Conservation (phyloP, 257 asterid species). For the Solanum clarkiae region DNA sequence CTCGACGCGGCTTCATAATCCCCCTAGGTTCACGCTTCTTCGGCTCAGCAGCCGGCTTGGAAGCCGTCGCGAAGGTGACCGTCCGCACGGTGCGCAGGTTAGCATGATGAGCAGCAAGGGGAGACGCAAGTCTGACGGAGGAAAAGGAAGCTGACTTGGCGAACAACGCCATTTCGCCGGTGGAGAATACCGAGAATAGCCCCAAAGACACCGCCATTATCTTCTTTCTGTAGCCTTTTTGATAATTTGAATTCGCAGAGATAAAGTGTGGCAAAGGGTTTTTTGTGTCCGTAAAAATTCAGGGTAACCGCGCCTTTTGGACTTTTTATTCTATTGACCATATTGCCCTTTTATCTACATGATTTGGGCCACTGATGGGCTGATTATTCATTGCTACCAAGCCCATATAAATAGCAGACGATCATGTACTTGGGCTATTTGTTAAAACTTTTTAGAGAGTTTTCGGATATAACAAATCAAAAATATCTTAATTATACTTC, state of each 20-base stretch:
- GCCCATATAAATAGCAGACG: neutral
- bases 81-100: constrained; percentile 22
- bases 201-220: constrained; percentile 52
- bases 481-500: too few species aligned
- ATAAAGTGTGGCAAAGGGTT: constrained; percentile 26
- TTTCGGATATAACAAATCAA: too few species aligned
- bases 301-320: constrained; percentile 6
- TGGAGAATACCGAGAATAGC: constrained; percentile 20
- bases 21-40: constrained; percentile 74
- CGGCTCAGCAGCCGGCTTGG: constrained; percentile 54
- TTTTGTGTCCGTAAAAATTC: neutral
- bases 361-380: neutral
- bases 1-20: constrained; percentile 70
- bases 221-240: neutral
- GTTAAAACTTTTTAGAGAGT: too few species aligned
- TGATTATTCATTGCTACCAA: neutral
- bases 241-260: neutral
- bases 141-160: constrained; percentile 8
- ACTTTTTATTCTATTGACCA: neutral
- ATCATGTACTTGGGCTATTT: neutral
- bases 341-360: neutral
- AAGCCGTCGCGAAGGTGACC: constrained; percentile 25
- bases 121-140: neutral
- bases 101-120: constrained; percentile 4
- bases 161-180: constrained; percentile 23